Base-by-base conservation (phyloP, 306 rosid genomes). In the Sicyos baderoa region DNA sequence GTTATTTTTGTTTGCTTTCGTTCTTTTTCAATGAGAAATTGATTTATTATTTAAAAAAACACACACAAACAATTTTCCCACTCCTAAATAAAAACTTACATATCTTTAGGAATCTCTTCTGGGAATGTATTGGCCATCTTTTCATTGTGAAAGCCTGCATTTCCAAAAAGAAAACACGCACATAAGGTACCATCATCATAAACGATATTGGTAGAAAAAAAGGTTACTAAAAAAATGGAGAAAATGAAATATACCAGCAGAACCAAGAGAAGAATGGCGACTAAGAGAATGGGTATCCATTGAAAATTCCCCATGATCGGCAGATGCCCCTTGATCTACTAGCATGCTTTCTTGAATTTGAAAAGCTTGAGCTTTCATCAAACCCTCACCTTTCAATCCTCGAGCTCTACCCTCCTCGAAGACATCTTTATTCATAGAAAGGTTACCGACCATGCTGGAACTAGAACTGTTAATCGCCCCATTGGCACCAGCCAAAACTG, bases 51-150 rank as follows among this genome's bases (percentile, higher is more conserved):
- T n/a, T n/a, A n/a, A 4, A 21, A 15, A 12, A 54, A 54, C 19
- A 3, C 13, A 4, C 9, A 3, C 9, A 7, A 37, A 37, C 4
- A 63, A 35, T n/a, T 15, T 40, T n/a, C 51, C 48, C 7, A 37
- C 7, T 74, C 19, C 70, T 68, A 16, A 71, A 35, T 63, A 45
- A 47, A 4, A 70, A 70, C 74, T 75, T 76, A 82, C 89, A 75
- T 50, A 45, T 84, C 84, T 72, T 75, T 84, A 40, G 76, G 42
- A 55, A 72, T 64, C 64, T 81, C 86, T 76, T 84, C 88, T 0
- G 67, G 68, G 56, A 71, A 79, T 44, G 82, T 71, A 76, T 68
- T 76, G 56, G 52, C 80, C 74, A 71, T 74, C 69, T 74, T 78
- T 37, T 84, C 80, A 48, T 47, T 16, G 54, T 78, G 76, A 65